A percentile compares a stretch with the other conserved stretches of the same genome.
phyloP scores from a whole-genome alignment of 2,329 filamentous ascomycete species.

The Dothistroma septosporum region DNA sequence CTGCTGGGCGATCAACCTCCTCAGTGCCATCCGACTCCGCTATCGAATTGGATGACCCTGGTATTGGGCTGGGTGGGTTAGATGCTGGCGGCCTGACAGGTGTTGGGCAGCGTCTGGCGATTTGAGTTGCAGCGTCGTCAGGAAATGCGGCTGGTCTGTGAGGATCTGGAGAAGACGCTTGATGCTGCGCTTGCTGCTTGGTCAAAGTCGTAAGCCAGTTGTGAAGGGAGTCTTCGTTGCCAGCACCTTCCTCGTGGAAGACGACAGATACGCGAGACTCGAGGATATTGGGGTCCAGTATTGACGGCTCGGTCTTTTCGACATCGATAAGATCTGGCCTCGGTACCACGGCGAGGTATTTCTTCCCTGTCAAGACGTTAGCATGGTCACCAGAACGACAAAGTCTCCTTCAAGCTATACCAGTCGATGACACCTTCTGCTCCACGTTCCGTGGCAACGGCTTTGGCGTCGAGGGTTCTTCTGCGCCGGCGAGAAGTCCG shows the following conservation, averaged over 20 bases:
- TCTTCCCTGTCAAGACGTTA: constrained; percentile 23
- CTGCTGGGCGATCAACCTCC: constrained; percentile 22
- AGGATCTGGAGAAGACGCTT: constrained; percentile 4
- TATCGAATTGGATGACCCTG: constrained; percentile 27
- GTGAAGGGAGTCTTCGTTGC: constrained; percentile 24
- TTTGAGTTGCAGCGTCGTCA: constrained; percentile 19
- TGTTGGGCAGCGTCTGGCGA: constrained; percentile 22
- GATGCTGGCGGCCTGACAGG: constrained; percentile 32
- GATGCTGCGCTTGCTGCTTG: constrained; percentile 20
- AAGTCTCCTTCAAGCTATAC: constrained; percentile 19
- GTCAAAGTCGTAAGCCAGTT: constrained; percentile 27
- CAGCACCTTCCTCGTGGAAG: constrained; percentile 30
- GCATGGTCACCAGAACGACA: neutral
- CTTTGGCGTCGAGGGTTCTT: neutral
- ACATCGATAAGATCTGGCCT: neutral
- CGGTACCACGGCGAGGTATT: constrained; percentile 26
- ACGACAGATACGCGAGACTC: constrained; percentile 34
- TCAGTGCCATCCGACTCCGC: constrained; percentile 27
- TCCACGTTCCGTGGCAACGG: constrained; percentile 27
- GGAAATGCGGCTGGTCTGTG: constrained; percentile 15
- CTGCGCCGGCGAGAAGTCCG: constrained; percentile 23
- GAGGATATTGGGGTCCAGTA: constrained; percentile 26
- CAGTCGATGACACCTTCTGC: constrained; percentile 34
- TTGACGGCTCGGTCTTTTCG: constrained; percentile 2
- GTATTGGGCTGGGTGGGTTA: constrained; percentile 30